A percentile compares a stretch with the other conserved stretches of the same genome.
phyloP scores from a whole-genome alignment of 208 protist genomes.

The Borovskyia barvae region DNA sequence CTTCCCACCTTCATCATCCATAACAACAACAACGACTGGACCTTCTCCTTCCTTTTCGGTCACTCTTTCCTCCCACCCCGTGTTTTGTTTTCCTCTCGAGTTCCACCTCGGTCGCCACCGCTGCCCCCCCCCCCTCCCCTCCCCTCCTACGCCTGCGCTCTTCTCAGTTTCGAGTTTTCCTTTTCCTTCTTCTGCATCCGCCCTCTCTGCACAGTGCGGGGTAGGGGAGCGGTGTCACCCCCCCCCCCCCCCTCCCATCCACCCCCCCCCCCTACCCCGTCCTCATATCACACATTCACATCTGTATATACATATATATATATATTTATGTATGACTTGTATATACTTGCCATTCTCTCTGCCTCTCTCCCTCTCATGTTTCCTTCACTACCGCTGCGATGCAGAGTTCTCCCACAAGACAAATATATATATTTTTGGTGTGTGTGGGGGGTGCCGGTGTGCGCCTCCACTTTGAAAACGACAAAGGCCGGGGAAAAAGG shows the following conservation, averaged over 20 bases:
- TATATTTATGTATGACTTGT: not conserved
- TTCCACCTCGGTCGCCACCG: not conserved
- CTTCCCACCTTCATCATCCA: not conserved
- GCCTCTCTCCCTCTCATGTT: not conserved
- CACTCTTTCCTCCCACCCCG: not conserved
- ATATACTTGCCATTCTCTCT: not conserved
- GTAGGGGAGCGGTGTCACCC: too few species aligned
- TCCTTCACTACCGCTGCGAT: not conserved
- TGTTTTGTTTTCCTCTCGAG: not conserved
- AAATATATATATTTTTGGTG: not conserved
- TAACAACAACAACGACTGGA: too few species aligned
- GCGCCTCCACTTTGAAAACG: too few species aligned
- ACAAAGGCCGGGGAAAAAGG: too few species aligned
- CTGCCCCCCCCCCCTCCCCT: not conserved
- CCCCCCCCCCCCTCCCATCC: not conserved
- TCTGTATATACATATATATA: not conserved
- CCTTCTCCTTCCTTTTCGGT: too few species aligned
- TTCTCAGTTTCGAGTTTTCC: constrained; percentile 6
- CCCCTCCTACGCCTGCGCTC: not conserved
- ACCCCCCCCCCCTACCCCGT: not conserved
- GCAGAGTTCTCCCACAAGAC: not conserved
- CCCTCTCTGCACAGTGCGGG: too few species aligned
- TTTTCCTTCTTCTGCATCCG: not conserved
- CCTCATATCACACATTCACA: not conserved
- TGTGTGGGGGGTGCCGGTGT: too few species aligned